Evolutionary conservation across 2,329 filamentous ascomycete species (phyloP), one percentile per base, ranked within the genome.

Genomic region (Colletotrichum nymphaeae): DNA sequence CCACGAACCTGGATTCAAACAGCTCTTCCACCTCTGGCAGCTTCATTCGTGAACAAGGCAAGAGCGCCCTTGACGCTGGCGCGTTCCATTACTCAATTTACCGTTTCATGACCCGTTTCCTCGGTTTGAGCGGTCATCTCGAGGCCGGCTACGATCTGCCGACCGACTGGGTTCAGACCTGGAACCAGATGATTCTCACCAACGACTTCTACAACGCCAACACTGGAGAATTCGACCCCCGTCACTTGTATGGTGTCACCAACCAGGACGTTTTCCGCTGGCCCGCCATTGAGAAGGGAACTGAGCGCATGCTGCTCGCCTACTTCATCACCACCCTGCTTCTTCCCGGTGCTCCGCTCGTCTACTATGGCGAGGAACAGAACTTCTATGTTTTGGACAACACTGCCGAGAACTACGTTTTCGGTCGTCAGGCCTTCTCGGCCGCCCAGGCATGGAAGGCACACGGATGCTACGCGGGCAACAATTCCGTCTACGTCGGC

Each of bases 221-320:
- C 77, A 91, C 88, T 2, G 90, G 89, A 37, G 80, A 87, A 66
- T 90, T 91, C 74, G 91, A 93, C 76, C 91, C 91, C 4, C 86
- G 91, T 1, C 90, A 92, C 77, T 87, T 92, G 86, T 92, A 88
- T 77, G 91, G 90, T 62, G 86, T 88, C 2, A 91, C 90, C 7
- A 92, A 92, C 77, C 91, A 93, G 80, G 91, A 93, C 78, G 89
- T 92, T 8, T 90, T 92, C 76, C 85, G 90, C 46, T 92, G 90
- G 90, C 90, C 90, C 9, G 86, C 88, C 11, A 83, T 92, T 28
- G 82, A 84, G 49, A 86, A 89, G 70, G 90, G 90, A 4, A 88
- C 88, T 0, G 84, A 91, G 76, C 85, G 88, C 57, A 87, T 90
- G 78, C 81, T 92, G 7, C 80, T 92, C 5, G 90, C 86, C 5